phyloP scores from a whole-genome alignment of 2,329 filamentous ascomycete species.

The Helotiales sp. region DNA sequence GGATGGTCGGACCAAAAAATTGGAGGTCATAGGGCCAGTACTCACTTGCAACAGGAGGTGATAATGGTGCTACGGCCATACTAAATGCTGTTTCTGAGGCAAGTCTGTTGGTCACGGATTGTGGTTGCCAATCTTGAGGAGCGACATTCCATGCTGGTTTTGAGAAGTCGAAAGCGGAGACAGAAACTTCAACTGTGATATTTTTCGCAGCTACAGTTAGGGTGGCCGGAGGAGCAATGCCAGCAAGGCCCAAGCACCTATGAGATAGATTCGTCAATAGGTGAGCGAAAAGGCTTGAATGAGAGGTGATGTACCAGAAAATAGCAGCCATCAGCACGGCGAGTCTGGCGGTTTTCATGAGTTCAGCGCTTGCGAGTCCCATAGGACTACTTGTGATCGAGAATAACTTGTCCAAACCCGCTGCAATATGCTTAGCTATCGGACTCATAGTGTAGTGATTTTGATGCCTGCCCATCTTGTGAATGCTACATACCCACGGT shows the following conservation, averaged over 20 bases:
- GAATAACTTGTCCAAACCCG: no score
- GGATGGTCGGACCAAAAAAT: constrained; percentile 20
- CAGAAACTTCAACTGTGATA: neutral
- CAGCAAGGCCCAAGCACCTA: neutral
- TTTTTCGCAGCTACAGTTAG: neutral
- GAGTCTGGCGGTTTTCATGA: no score
- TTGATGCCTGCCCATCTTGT: neutral
- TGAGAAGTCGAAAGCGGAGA: neutral
- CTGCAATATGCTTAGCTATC: neutral
- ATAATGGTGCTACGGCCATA: constrained; percentile 4
- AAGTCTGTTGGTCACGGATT: neutral
- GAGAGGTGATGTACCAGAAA: neutral
- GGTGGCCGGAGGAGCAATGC: constrained; percentile 3
- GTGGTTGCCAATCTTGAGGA: neutral
- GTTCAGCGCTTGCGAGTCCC: no score
- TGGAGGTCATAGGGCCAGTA: constrained; percentile 12
- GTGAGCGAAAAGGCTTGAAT: neutral
- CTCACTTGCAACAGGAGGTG: constrained; percentile 12
- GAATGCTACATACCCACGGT: neutral
- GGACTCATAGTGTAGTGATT: neutral
- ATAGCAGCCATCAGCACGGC: neutral
- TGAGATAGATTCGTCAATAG: neutral
- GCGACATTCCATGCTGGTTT: neutral
- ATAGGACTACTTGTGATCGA: no score
- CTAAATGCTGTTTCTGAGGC: constrained; percentile 1